Base-by-base conservation (phyloP, 2,329 filamentous ascomycete genomes). In the Xylariales sp. region DNA sequence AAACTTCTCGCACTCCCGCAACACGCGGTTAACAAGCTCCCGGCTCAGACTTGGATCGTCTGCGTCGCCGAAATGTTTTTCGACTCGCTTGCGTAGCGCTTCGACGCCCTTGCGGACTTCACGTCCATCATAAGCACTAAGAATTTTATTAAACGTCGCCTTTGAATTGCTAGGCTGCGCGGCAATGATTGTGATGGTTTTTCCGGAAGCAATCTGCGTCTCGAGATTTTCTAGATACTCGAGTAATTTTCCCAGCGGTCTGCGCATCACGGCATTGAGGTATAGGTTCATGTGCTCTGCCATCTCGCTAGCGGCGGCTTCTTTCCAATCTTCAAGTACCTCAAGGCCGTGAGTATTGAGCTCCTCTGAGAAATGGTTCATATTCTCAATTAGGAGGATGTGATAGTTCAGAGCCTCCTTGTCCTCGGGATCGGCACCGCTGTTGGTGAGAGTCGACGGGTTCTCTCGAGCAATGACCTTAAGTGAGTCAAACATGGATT, bases 391-490 rank as follows among this genome's bases (percentile, higher is more conserved):
- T 62, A 98, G 86, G 41, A 98, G 86, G 75, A 99, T 97, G 80
- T 98, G 94, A 81, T 97, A 97, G 81, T 98, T 98, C 68, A 99
- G 87, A 5, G 94, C 93, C 79, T 97, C 94, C 81, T 99, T 98
- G 78, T 98, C 96, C 79, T 98, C 96, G 0, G 86, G 86, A 72
- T 89, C 87, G 12, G 83, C 82, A 12, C 82, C 79, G 50, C 81
- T 81, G 63, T 73, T 80, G 5, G 79, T 80, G 30, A 83, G 80
- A 12, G 82, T 85, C 65, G 80, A 83, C 34, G 83, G 89, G 77
- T 85, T 93, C 83, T 91, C 89, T 68, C 89, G 84, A 45, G 96
- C 95, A 79, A 98, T 98, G 70, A 97, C 93, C 80, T 96, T 97
- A 70, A 99, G 88, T 58, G 93, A 96, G 80, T 98, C 95, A 81